Conservation (phyloP, 495 filamentous ascomycete genomes). For the Podospora fimiseda region DNA sequence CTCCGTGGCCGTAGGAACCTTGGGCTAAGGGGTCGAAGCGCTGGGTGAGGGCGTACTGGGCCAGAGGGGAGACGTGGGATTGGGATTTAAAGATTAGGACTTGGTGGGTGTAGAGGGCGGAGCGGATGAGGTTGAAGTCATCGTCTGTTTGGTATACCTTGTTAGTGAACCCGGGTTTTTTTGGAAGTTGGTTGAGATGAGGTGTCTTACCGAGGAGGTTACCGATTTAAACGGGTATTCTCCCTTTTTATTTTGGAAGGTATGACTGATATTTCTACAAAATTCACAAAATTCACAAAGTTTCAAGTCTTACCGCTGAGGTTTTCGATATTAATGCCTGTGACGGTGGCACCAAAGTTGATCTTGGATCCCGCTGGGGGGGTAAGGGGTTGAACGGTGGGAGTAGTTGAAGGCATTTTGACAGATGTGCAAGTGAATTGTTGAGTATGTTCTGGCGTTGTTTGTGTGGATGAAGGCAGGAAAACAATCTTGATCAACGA, state of each 20-base stretch:
- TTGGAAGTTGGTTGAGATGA: neutral
- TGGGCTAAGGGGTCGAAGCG: slow-evolving; percentile 61
- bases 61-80: slow-evolving; percentile 51
- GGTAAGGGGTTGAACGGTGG: slow-evolving; percentile 31
- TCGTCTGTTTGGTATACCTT: slow-evolving; percentile 37
- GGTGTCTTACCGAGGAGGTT: slow-evolving; percentile 46
- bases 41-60: slow-evolving; percentile 63
- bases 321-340: slow-evolving; percentile 52
- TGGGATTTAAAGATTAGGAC: slow-evolving; percentile 67
- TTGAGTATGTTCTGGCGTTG: too few species aligned
- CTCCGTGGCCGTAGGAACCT: slow-evolving; percentile 66
- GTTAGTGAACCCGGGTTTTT: slow-evolving; percentile 1
- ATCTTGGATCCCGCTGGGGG: slow-evolving; percentile 43
- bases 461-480: too few species aligned
- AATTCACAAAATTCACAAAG: slow-evolving; percentile 6
- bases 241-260: slow-evolving; percentile 26
- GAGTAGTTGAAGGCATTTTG: slow-evolving; percentile 3
- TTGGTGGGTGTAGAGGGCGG: slow-evolving; percentile 55
- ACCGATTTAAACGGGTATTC: slow-evolving; percentile 50
- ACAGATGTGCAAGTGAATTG: too few species aligned
- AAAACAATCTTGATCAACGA: too few species aligned
- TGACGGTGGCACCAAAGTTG: slow-evolving; percentile 54
- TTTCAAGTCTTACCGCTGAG: slow-evolving; percentile 42
- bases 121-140: slow-evolving; percentile 52
- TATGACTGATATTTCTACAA: slow-evolving; percentile 9